Evolutionary conservation across 768 basidiomycete genomes (phyloP).

Genomic region (Amanita pallidorosea): DNA sequence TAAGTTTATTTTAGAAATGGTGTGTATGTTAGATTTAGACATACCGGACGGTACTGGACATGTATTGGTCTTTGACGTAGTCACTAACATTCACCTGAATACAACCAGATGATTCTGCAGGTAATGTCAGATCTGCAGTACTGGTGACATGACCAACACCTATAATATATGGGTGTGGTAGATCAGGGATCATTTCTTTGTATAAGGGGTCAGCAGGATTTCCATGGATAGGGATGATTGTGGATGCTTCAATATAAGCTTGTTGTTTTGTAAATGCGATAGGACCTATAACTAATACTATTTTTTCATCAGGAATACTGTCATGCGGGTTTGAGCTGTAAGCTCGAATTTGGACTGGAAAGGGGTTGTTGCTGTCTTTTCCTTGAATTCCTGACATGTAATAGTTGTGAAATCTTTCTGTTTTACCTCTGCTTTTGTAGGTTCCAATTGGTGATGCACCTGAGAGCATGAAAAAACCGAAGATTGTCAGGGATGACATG

Average conservation of each 20-base stretch:
- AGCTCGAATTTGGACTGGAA: not conserved
- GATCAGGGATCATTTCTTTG: no score
- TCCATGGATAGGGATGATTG: not conserved
- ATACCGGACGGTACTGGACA: no score
- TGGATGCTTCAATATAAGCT: not conserved
- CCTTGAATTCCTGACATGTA: not conserved
- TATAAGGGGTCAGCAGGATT: no score
- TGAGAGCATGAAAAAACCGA: not conserved
- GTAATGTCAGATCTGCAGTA: no score
- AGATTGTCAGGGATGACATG: not conserved
- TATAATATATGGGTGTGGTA: no score
- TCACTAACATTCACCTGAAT: no score
- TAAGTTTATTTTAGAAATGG: no score
- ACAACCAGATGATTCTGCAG: no score
- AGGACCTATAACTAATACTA: not conserved
- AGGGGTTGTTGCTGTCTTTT: not conserved
- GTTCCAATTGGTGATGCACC: not conserved
- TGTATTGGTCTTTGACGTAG: no score
- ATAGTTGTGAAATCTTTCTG: not conserved
- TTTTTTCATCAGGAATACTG: not conserved
- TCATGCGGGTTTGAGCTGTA: not conserved
- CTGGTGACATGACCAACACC: no score
- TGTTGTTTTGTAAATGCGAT: constrained; percentile 1
- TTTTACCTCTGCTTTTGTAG: not conserved
- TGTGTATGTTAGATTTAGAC: no score